A percentile compares a stretch with the other conserved stretches of the same genome.
Evolutionary conservation across 2,329 filamentous ascomycete genomes (phyloP).

Genomic region (Lasiodiplodia theobromae): DNA sequence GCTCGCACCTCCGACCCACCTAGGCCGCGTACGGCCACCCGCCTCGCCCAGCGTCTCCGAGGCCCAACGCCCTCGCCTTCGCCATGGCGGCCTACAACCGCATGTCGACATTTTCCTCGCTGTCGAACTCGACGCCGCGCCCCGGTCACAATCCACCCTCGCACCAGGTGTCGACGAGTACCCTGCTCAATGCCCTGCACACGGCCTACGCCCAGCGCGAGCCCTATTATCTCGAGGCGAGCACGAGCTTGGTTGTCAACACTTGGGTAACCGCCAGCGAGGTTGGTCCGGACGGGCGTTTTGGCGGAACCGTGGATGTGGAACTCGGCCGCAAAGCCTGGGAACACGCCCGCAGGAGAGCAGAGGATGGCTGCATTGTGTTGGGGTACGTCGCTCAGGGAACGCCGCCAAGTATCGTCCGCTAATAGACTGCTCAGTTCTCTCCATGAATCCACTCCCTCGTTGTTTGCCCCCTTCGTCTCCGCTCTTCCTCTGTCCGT

Average conservation of each 20-base stretch:
- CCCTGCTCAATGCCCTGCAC: constrained; percentile 89
- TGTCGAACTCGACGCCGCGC: constrained; percentile 64
- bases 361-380: constrained; percentile 93
- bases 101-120: constrained; percentile 66
- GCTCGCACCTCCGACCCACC: background rate
- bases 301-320: constrained; percentile 80
- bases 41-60: constrained; percentile 16
- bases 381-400: constrained; percentile 69
- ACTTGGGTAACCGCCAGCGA: constrained; percentile 88
- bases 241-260: constrained; percentile 91
- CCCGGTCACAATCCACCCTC: constrained; percentile 68
- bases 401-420: background rate
- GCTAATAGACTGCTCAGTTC: constrained; percentile 63
- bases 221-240: constrained; percentile 86
- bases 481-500: constrained; percentile 80
- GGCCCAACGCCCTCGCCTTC: constrained; percentile 3
- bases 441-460: constrained; percentile 86
- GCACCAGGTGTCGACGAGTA: constrained; percentile 88
- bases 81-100: constrained; percentile 60
- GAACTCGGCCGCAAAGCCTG: constrained; percentile 82
- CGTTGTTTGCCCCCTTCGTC: constrained; percentile 81
- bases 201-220: constrained; percentile 83
- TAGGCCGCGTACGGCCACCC: constrained; percentile 4
- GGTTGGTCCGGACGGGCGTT: constrained; percentile 70
- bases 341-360: constrained; percentile 94